Evolutionary conservation across 2,329 filamentous ascomycete species (phyloP).

Genomic region (Alternaria triticina): DNA sequence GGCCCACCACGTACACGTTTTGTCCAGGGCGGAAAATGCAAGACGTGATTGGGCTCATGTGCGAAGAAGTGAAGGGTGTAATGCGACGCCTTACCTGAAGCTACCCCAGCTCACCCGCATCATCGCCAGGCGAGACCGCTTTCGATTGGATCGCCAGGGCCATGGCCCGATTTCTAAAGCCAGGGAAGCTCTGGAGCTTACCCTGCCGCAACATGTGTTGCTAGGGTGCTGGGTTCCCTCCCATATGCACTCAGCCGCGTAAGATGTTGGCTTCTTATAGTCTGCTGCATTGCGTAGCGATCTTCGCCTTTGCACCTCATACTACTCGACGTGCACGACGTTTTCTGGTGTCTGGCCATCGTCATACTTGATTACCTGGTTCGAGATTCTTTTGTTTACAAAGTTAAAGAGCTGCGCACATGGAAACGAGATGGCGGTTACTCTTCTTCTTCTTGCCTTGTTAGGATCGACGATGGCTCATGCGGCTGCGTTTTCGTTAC

Average conservation of each 20-base stretch:
- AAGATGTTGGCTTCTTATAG: constrained; percentile 15
- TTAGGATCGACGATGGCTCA: constrained; percentile 33
- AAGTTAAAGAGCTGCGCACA: constrained; percentile 5
- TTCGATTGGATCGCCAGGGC: constrained; percentile 28
- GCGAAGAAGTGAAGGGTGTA: neutral
- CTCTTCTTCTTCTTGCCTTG: constrained; percentile 31
- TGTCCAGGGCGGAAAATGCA: neutral
- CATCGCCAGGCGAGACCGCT: constrained; percentile 16
- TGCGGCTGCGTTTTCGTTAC: constrained; percentile 36
- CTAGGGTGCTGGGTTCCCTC: constrained; percentile 10
- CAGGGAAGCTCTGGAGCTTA: constrained; percentile 23
- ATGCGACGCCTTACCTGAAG: constrained; percentile 8
- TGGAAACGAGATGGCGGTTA: constrained; percentile 34
- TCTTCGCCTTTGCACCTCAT: constrained; percentile 7
- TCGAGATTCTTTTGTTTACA: neutral
- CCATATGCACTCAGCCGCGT: constrained; percentile 20
- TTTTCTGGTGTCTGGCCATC: neutral
- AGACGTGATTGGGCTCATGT: constrained; percentile 6
- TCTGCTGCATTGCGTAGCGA: constrained; percentile 16
- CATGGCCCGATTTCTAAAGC: constrained; percentile 17
- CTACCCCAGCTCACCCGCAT: constrained; percentile 19
- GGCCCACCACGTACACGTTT: neutral
- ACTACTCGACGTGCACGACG: neutral
- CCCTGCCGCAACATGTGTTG: constrained; percentile 16
- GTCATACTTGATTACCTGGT: neutral